Evolutionary conservation across 1,139 yeast species (phyloP).

Genomic region (Entelexis paramagnoliae): DNA sequence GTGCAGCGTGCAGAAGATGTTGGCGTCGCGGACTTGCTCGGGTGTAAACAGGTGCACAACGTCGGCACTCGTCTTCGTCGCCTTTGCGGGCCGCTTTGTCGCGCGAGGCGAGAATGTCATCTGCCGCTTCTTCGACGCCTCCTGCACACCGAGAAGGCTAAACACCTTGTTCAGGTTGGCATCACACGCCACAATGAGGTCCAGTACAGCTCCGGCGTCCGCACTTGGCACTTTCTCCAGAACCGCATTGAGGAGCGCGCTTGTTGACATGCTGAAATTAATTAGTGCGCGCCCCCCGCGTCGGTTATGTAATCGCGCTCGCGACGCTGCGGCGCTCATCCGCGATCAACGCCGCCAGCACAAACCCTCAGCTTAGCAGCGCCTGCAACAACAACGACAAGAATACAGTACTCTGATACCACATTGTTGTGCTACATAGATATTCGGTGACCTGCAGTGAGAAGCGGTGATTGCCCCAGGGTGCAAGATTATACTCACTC

Average conservation of each 20-base stretch:
- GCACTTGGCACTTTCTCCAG: slow-evolving; percentile 26
- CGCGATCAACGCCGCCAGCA: no score
- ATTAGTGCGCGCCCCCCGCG: not conserved
- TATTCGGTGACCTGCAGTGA: no score
- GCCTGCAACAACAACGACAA: no score
- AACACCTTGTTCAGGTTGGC: slow-evolving; percentile 29
- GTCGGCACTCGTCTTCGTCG: slow-evolving; percentile 15
- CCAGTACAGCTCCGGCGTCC: slow-evolving; percentile 28
- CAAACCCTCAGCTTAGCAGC: no score
- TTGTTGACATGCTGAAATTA: slow-evolving; percentile 36
- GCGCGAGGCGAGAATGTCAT: slow-evolving; percentile 21
- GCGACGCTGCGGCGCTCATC: no score
- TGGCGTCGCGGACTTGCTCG: slow-evolving; percentile 33
- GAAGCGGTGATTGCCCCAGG: no score
- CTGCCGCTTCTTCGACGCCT: slow-evolving; percentile 19
- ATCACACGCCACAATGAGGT: slow-evolving; percentile 30
- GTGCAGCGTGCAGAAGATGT: slow-evolving; percentile 44
- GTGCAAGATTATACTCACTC: no score
- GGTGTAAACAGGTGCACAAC: slow-evolving; percentile 25
- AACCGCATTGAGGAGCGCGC: slow-evolving; percentile 28
- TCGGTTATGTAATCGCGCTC: not conserved
- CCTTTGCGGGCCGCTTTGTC: slow-evolving; percentile 9
- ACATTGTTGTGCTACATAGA: no score
- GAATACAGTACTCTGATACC: no score
- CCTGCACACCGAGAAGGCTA: slow-evolving; percentile 24